Percentiles rank a stretch among this genome's conserved stretches.
phyloP scores from a whole-genome alignment of 352 stramenopile genomes.

The Globisporangium megalacanthum region DNA sequence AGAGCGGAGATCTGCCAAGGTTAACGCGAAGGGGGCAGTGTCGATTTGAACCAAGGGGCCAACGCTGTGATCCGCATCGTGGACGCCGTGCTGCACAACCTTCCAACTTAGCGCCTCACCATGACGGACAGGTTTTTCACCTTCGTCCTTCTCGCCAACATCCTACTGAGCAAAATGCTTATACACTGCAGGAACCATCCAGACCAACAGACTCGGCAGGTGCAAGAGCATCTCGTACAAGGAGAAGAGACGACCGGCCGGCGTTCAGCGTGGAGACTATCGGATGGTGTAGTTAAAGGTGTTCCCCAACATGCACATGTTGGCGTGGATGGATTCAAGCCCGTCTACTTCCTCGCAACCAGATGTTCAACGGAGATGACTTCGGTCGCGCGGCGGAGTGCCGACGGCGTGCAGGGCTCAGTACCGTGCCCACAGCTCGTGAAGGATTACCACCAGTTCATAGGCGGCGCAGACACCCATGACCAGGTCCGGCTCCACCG shows the following conservation, averaged over 20 bases:
- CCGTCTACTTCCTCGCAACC: not conserved
- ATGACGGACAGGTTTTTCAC: not conserved
- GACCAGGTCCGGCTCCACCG: not conserved
- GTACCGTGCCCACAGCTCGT: not conserved
- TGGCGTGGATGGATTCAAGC: not conserved
- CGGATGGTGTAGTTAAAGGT: not conserved
- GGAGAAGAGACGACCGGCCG: not conserved
- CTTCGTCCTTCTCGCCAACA: not conserved
- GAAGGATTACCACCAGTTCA: not conserved
- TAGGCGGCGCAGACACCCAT: not conserved
- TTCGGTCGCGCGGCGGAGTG: not conserved
- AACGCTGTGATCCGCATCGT: not conserved
- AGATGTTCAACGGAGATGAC: not conserved
- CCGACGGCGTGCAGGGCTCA: not conserved
- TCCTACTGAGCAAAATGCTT: not conserved
- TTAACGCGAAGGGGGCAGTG: no score
- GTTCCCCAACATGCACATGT: not conserved
- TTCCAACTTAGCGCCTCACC: not conserved
- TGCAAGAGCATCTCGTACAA: not conserved
- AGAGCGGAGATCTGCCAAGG: no score
- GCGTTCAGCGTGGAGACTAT: not conserved
- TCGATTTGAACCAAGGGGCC: no score
- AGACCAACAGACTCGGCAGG: not conserved
- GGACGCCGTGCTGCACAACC: not conserved
- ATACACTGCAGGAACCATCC: not conserved